Evolutionary conservation across 345 rosid species (phyloP), one percentile per base, ranked within the genome.

Genomic region (Boechera divaricarpa): DNA sequence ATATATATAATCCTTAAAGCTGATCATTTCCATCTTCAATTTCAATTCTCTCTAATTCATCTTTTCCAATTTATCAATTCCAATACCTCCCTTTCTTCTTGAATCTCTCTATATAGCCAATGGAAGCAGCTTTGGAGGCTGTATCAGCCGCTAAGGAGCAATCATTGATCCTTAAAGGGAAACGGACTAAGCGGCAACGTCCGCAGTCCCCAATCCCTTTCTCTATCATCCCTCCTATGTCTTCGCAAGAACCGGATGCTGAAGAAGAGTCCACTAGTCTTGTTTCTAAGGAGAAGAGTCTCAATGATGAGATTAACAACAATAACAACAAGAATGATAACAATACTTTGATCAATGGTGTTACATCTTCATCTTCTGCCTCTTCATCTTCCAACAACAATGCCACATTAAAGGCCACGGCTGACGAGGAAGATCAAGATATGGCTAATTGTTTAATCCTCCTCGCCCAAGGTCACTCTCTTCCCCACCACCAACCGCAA

Each of bases 361-460:
- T 45, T n/a, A 49, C 67, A 44, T 69, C 78, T 42, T 75, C 70
- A 31, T 76, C 79, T 28, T 64, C 80, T 29, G 66, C 84, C 12
- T 81, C 90, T 2, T 75, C 85, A 12, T 83, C 82, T 28, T 69
- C 84, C 8, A 67, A 64, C 52, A 85, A 80, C 53, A 74, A 53
- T 78, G 69, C 13, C 39, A 72, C 61, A 74, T 64, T 11, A 78
- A 83, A 21, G 71, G 84, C 75, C 73, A 74, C 87, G 0, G 83
- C 85, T 3, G 87, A 89, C 5, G 87, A 89, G 55, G 98, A 92
- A 64, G 98, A 90, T 63, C 92, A 89, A 69, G 97, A 92, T 72
- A 88, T 88, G 96, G 99, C 99, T 1, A 89, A 93, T 48, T 95
- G 99, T 70, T 84, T 95, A 53, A 95, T 95, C 80, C 93, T 95